Conservation (phyloP, 2,329 filamentous ascomycete species). For the Xylaria sp. region DNA sequence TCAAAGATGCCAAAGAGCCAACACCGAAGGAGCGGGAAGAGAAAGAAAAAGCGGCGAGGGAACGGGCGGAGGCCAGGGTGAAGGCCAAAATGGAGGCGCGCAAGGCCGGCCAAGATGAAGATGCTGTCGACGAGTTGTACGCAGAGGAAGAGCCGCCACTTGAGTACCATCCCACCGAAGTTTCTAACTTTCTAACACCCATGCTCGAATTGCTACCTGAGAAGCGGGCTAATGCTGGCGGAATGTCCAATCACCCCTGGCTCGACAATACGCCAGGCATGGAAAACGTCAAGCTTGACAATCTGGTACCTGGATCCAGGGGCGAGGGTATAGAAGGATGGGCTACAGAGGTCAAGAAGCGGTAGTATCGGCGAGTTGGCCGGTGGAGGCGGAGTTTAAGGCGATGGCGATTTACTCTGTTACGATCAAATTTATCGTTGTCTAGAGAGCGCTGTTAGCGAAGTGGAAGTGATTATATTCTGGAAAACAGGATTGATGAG, state of each 20-base stretch:
- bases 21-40: slow-evolving; percentile 55
- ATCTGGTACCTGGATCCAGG: slow-evolving; percentile 79
- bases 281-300: slow-evolving; percentile 78
- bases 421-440: slow-evolving; percentile 17
- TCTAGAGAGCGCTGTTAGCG: slow-evolving; percentile 9
- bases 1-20: slow-evolving; percentile 81
- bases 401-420: slow-evolving; percentile 17
- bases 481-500: slow-evolving; percentile 22
- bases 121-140: slow-evolving; percentile 47
- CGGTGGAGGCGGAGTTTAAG: neutral
- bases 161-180: slow-evolving; percentile 53
- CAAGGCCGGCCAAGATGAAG: slow-evolving; percentile 48
- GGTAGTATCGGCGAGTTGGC: slow-evolving; percentile 56
- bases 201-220: slow-evolving; percentile 93
- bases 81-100: slow-evolving; percentile 52
- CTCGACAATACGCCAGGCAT: slow-evolving; percentile 88
- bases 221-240: slow-evolving; percentile 91
- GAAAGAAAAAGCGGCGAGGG: slow-evolving; percentile 45
- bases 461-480: slow-evolving; percentile 16
- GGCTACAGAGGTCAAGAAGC: slow-evolving; percentile 87
- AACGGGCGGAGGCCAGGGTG: slow-evolving; percentile 74
- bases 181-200: slow-evolving; percentile 84
- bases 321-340: slow-evolving; percentile 96
- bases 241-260: slow-evolving; percentile 89
- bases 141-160: slow-evolving; percentile 45